phyloP scores from a whole-genome alignment of 1,139 yeast genomes.

The Debaryomyces robertsiae region DNA sequence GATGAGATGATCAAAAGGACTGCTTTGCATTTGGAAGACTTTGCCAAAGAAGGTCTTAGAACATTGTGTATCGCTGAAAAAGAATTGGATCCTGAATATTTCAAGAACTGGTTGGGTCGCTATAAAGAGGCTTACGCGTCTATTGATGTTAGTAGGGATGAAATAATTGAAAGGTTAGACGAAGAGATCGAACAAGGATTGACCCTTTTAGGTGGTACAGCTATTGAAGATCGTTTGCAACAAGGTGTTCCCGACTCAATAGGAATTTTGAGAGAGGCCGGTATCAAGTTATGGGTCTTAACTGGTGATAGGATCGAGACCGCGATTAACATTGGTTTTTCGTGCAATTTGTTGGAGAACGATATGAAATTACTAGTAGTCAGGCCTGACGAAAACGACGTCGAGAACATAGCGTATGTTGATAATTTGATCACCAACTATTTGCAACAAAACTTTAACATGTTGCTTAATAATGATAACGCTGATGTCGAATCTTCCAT shows the following conservation, averaged over 20 bases:
- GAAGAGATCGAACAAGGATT: conserved; percentile 79
- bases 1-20: conserved; percentile 45
- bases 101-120: conserved; percentile 64
- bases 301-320: conserved; percentile 98
- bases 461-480: conserved; percentile 27
- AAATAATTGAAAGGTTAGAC: conserved; percentile 71
- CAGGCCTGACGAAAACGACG: conserved; percentile 38
- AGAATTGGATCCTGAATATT: conserved; percentile 63
- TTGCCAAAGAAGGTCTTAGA: conserved; percentile 95
- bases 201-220: conserved; percentile 88
- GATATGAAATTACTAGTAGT: conserved; percentile 86
- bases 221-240: conserved; percentile 94
- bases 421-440: conserved; percentile 40
- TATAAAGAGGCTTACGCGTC: conserved; percentile 75
- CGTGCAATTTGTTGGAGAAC: conserved; percentile 85
- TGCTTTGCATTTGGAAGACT: conserved; percentile 85
- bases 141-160: conserved; percentile 77
- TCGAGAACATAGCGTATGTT: conserved; percentile 30
- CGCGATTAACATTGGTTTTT: conserved; percentile 95
- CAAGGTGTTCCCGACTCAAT: conserved; percentile 96
- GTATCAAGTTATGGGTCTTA: conserved; percentile 93
- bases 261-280: conserved; percentile 81
- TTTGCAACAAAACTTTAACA: conserved; percentile 43
- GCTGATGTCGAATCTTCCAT: conserved; percentile 34
- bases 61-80: conserved; percentile 90